Percentiles rank a stretch among this genome's conserved stretches.
These are phyloP conservation scores for Lachnellula willkommii DNA, from an alignment of 2,329 filamentous ascomycete species.

Conservation along the genomic window DNA sequence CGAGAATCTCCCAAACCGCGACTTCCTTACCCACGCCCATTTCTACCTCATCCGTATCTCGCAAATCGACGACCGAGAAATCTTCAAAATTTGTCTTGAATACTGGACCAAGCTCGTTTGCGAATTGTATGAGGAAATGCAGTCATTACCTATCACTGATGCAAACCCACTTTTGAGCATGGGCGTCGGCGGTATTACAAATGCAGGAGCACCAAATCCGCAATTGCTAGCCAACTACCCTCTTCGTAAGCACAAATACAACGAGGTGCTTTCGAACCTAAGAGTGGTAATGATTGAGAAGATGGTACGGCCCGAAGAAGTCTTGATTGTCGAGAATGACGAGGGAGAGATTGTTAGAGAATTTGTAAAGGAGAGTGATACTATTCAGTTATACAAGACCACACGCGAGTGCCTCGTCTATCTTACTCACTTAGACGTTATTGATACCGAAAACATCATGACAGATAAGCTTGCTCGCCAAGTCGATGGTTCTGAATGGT, in stretches of 20 bases:
- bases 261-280: constrained; percentile 86
- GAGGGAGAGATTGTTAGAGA: constrained; percentile 98
- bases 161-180: constrained; percentile 84
- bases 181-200: constrained; percentile 63
- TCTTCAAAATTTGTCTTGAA: constrained; percentile 98
- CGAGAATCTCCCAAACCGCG: constrained; percentile 89
- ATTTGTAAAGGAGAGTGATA: constrained; percentile 99
- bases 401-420: constrained; percentile 96
- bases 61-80: constrained; percentile 96
- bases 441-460: constrained; percentile 98
- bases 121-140: constrained; percentile 98
- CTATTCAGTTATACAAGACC: constrained; percentile 98
- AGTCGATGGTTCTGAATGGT: constrained; percentile 95
- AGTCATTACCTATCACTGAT: constrained; percentile 87
- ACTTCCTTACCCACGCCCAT: constrained; percentile 92
- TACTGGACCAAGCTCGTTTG: constrained; percentile 99
- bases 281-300: constrained; percentile 99
- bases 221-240: constrained; percentile 82
- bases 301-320: constrained; percentile 98
- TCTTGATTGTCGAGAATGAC: constrained; percentile 98
- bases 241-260: constrained; percentile 96
- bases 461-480: constrained; percentile 95
- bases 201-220: constrained; percentile 80
- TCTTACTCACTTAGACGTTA: constrained; percentile 92
- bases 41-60: constrained; percentile 98